phyloP scores from a whole-genome alignment of 768 basidiomycete species.

The Auriscalpium vulgare region DNA sequence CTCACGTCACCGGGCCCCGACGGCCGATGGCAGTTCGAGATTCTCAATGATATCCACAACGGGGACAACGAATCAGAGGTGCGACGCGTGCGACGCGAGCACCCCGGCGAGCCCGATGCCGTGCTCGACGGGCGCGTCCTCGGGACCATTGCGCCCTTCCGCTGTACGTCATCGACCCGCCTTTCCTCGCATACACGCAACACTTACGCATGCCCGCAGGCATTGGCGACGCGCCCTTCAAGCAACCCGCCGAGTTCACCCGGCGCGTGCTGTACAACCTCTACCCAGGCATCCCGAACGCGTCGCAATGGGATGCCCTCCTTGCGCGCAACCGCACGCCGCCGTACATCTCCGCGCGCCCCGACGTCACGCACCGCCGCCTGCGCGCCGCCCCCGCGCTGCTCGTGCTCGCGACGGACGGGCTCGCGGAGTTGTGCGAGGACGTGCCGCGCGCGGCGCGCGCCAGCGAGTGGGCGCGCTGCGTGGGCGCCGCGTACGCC shows the following conservation, averaged over 20 bases:
- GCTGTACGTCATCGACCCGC: slow-evolving; percentile 41
- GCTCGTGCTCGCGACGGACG: slow-evolving; percentile 39
- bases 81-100: slow-evolving; percentile 52
- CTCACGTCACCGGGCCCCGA: slow-evolving; percentile 37
- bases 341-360: slow-evolving; percentile 35
- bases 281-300: slow-evolving; percentile 26
- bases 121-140: slow-evolving; percentile 62
- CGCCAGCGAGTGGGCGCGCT: slow-evolving; percentile 29
- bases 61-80: slow-evolving; percentile 62
- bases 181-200: not conserved
- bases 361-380: slow-evolving; percentile 31
- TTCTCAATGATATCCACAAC: slow-evolving; percentile 62
- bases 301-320: slow-evolving; percentile 19
- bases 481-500: slow-evolving; percentile 19
- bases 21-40: slow-evolving; percentile 49
- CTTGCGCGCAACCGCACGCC: slow-evolving; percentile 34
- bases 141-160: slow-evolving; percentile 70
- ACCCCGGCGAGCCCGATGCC: slow-evolving; percentile 65
- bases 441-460: slow-evolving; percentile 22
- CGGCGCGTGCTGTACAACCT: slow-evolving; percentile 26
- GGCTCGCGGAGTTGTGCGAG: slow-evolving; percentile 35
- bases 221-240: slow-evolving; percentile 31
- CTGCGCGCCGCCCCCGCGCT: slow-evolving; percentile 19
- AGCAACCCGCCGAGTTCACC: slow-evolving; percentile 27
- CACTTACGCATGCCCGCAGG: slow-evolving; percentile 7